Base-by-base conservation (phyloP, 129 eudicot species). In the Chrysanthemum lavandulifolium region DNA sequence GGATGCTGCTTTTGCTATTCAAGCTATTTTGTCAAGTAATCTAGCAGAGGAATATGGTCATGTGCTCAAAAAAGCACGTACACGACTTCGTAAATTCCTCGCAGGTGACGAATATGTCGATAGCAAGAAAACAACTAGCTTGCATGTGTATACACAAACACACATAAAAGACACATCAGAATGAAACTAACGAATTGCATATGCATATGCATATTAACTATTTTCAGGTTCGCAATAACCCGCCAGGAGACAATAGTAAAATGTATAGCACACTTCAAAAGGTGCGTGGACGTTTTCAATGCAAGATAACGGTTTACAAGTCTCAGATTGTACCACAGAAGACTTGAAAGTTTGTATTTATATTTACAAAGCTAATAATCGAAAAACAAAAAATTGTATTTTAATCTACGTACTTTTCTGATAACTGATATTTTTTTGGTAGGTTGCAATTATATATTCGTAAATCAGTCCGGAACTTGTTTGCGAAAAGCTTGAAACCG, bases 271-370 rank as follows among this genome's bases (percentile, higher is more conserved):
- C 75, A 76, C 59, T 12, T 66, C 81, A 14, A 90, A 90, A 83
- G 94, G 97, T 3, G 84, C 80, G 0, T 90, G 94, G 97, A 77
- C 95, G 12, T 90, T 87, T 73, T 83, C 94, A 6, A 83, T 72
- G 13, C 79, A 74, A 74, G 91, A 85, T 51, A 86, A 87, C 0
- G 94, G 94, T 23, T 90, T 81, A 94, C 87, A 71, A 75, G 97
- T 83, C n/a, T 85, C 43, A 36, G 43, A 36, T 36, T 36, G 43
- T 36, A 36, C 43, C 43, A 7, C 43, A 36, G 8, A 36, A 36
- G 43, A 7, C 43, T 0, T 36, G 43, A 36, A 36, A 36, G 43
- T 36, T 33, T 33, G 40, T 33, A 33, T 5, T 33, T 5, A 4
- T 5, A 4, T 33, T 33, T 33, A 4, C 7, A 4, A 5, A 33